A percentile compares a stretch with the other conserved stretches of the same genome.
Evolutionary conservation across 192 early-diverging fungal genomes (phyloP).

Genomic region (Phycomyces blakesleeanus): DNA sequence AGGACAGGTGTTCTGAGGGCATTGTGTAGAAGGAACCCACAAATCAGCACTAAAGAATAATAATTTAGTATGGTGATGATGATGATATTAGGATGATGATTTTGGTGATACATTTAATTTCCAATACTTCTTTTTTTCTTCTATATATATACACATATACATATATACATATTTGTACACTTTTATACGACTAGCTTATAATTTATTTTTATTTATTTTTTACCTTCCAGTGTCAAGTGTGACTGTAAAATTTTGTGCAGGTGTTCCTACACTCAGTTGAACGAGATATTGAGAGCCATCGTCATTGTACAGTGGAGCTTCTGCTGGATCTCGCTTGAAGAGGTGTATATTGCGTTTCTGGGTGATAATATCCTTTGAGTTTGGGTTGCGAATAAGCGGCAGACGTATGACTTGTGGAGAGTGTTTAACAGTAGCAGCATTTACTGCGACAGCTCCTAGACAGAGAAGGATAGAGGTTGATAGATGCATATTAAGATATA

Average conservation of each 20-base stretch:
- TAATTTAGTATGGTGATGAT: too few relatives aligned
- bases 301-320: constrained; percentile 23
- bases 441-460: background rate
- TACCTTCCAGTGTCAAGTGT: constrained; percentile 35
- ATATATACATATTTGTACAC: too few relatives aligned
- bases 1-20: constrained; percentile 17
- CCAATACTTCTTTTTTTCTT: background rate
- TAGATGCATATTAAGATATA: background rate
- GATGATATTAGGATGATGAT: background rate
- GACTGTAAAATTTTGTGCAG: constrained; percentile 27
- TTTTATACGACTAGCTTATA: too few relatives aligned
- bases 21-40: constrained; percentile 26
- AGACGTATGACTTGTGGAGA: background rate
- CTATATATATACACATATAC: too few relatives aligned
- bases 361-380: background rate
- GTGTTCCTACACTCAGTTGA: constrained; percentile 20
- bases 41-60: constrained; percentile 26
- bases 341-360: background rate
- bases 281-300: constrained; percentile 28
- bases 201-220: background rate
- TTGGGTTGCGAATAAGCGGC: background rate
- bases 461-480: background rate
- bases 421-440: background rate
- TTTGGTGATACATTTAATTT: constrained; percentile 2
- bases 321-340: background rate